Evolutionary conservation across 1,284 basidiomycete species (phyloP).

Genomic region (Porodaedalea pini): DNA sequence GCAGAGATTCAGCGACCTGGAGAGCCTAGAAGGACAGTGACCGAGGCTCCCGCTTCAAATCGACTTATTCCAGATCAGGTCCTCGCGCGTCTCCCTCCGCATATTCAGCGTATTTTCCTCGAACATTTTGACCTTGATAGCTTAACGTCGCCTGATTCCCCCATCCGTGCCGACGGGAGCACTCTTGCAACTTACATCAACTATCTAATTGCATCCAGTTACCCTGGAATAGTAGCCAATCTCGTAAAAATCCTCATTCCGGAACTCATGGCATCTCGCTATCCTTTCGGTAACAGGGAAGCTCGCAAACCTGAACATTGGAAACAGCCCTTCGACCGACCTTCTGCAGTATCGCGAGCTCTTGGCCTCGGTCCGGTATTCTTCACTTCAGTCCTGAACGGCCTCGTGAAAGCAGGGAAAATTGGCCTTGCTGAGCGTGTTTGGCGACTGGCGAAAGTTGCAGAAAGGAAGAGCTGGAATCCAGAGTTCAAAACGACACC

Average conservation of each 20-base stretch:
- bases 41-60: too few relatives aligned
- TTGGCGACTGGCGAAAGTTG: conserved; percentile 55
- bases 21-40: too few relatives aligned
- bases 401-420: conserved; percentile 52
- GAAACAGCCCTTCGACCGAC: not conserved
- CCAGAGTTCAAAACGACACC: conserved; percentile 33
- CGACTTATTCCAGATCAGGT: not conserved
- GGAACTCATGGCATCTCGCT: conserved; percentile 41
- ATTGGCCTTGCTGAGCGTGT: conserved; percentile 59
- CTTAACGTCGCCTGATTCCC: conserved; percentile 3
- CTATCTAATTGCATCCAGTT: conserved; percentile 50
- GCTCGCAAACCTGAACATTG: conserved; percentile 23
- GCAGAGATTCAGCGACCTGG: too few relatives aligned
- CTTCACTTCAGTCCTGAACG: conserved; percentile 56
- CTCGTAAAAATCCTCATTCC: conserved; percentile 54
- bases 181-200: conserved; percentile 53
- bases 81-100: not conserved
- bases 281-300: conserved; percentile 31
- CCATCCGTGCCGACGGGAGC: conserved; percentile 33
- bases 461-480: conserved; percentile 52
- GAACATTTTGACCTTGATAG: conserved; percentile 1
- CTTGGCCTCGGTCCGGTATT: conserved; percentile 54
- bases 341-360: conserved; percentile 31
- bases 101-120: conserved; percentile 4
- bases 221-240: conserved; percentile 38